Evolutionary conservation across 2,329 filamentous ascomycete species (phyloP), one percentile per base, ranked within the genome.

Genomic region (Cladosporium velox): DNA sequence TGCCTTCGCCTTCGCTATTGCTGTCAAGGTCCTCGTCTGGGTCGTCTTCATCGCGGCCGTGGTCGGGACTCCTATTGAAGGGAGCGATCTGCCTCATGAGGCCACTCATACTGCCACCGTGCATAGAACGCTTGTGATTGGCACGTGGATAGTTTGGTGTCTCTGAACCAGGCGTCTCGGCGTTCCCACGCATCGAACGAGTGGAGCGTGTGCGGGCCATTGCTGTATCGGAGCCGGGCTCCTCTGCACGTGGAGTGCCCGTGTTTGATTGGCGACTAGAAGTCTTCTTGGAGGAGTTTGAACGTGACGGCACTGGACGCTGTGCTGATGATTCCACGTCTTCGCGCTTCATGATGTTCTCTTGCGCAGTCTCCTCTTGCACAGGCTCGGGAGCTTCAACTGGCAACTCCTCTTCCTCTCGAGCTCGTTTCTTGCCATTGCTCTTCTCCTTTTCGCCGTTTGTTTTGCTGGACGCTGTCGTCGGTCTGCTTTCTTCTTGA

Each of bases 261-360:
- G 79, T 82, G 67, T 84, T 84, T 5, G 80, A 83, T 5, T 76
- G 73, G 41, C 80, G 76, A 18, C 81, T 79, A 52, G 64, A 66
- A 8, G 76, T 76, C 41, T 80, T 72, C 66, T 72, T 73, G 26
- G 69, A 71, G 21, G 72, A 73, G 12, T 70, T 69, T 47, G 72
- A 73, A 32, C 69, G 72, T 28, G 72, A 74, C 18, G 57, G 62
- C 51, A 63, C 64, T 21, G 70, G 66, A 26, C 65, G 64, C 62
- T 89, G 86, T 35, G 76, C 75, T 70, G 84, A 83, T 59, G 83
- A 74, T 47, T 76, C 54, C 71, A 77, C 74, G 83, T 69, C 60
- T 64, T 71, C 41, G 1, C 51, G 61, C 28, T 64, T 64, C 61
- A 64, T 64, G 14, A 64, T 67, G 7, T 55, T 67, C 32, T 66